These are phyloP conservation scores for Cephalotrichum gorgonifer DNA, from an alignment of 2,329 filamentous ascomycete genomes.

Conservation along the genomic window DNA sequence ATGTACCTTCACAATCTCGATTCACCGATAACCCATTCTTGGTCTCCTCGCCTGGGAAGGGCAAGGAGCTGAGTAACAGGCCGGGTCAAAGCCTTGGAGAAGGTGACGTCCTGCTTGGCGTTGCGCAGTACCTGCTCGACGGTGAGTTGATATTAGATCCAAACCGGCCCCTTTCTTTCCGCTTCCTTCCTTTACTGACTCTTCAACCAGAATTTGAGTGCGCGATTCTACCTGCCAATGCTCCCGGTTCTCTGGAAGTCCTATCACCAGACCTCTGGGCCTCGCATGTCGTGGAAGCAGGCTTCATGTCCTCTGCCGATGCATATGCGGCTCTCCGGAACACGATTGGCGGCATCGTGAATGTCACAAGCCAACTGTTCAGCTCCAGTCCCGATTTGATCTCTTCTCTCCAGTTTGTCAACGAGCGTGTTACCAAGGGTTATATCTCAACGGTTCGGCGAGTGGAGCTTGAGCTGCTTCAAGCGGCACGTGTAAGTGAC, in stretches of 20 bases:
- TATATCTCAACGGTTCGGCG: slow-evolving; percentile 29
- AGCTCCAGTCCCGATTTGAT: slow-evolving; percentile 18
- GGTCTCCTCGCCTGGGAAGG: background rate
- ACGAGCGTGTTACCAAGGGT: slow-evolving; percentile 22
- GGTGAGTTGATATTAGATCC: slow-evolving; percentile 21
- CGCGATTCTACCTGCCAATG: slow-evolving; percentile 14
- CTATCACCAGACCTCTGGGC: slow-evolving; percentile 29
- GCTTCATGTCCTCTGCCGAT: slow-evolving; percentile 6
- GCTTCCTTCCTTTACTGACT: background rate
- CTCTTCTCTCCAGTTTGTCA: slow-evolving; percentile 22
- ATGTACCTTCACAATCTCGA: background rate
- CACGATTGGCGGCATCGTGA: slow-evolving; percentile 25
- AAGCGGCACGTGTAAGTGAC: slow-evolving; percentile 35
- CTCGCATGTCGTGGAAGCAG: slow-evolving; percentile 25
- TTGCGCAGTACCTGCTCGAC: slow-evolving; percentile 39
- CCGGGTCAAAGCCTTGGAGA: background rate
- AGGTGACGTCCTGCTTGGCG: slow-evolving; percentile 21
- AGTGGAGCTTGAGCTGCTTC: slow-evolving; percentile 40
- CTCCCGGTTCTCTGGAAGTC: slow-evolving; percentile 17
- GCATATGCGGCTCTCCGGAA: slow-evolving; percentile 21
- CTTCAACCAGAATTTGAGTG: slow-evolving; percentile 34
- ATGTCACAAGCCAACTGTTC: slow-evolving; percentile 23
- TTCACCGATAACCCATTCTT: background rate
- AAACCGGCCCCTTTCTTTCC: background rate
- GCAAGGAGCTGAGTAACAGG: background rate